Evolutionary conservation across 495 filamentous ascomycete genomes (phyloP), one percentile per base, ranked within the genome.

Genomic region (Apiosordaria backusii): DNA sequence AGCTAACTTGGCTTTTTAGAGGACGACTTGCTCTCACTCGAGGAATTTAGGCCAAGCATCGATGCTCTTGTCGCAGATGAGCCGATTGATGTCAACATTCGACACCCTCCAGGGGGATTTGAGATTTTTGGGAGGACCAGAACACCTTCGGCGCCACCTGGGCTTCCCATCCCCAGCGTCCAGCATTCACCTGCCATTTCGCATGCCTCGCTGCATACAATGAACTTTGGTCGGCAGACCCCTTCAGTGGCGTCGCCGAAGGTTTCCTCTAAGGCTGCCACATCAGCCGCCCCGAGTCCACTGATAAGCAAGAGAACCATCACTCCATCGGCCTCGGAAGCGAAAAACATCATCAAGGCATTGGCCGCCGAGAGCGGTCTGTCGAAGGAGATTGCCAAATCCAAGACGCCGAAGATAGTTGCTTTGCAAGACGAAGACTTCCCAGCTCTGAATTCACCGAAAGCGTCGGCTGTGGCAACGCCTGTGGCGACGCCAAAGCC

Each of bases 71-170:
- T 88, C 21, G 82, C 84, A 19, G 86, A 86, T 63, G 79, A 75
- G 60, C 76, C 77, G 25, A 67, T 75, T 25, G 76, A 76, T 21
- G 35, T 59, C 9, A 58, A 35, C 58, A 70, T 74, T 15, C 75
- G 68, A 3, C 70, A 71, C 0, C 75, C 70, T 16, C 70, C 77
- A 1, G 65, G 78, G 61, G 82, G 74, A 4, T 82, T 83, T 68
- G 73, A 81, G 45, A 76, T 60, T n/a, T 79, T 78, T 45, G 81
- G 81, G 19, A 80, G 81, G 25, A 75, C 82, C 40, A 82, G 82
- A 3, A 88, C 86, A 10, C 87, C 88, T 3, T 83, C 81, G 1
- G 77, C 89, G 10, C 89, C 89, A 40, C 89, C 90, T 24, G 90
- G 89, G 0, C 84, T 92, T 54, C 84, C 84, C 16, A 73, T 87